Conservation (phyloP, 2,329 filamentous ascomycete genomes). For the Fusarium sp. region DNA sequence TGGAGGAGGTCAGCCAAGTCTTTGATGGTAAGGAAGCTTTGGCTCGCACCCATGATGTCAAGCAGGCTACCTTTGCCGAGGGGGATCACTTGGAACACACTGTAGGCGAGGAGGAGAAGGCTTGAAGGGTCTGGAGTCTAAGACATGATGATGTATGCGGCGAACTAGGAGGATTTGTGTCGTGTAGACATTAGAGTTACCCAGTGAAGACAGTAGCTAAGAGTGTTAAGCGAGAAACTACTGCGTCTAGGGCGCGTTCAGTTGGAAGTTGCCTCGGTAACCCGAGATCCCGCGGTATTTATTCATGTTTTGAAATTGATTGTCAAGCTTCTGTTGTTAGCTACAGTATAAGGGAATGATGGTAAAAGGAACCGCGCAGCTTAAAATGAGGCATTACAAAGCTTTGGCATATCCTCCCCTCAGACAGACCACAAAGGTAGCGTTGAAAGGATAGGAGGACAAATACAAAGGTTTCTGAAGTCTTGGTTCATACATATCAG, state of each 20-base stretch:
- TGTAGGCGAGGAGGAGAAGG: not conserved
- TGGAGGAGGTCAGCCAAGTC: not conserved
- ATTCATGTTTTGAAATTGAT: not conserved
- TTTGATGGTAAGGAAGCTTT: not conserved
- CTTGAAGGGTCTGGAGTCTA: not conserved
- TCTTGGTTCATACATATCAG: no score
- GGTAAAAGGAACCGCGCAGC: not conserved
- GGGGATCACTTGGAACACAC: not conserved
- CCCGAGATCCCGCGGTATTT: not conserved
- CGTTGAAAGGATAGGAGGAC: no score
- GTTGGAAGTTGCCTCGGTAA: not conserved
- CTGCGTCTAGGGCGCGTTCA: not conserved
- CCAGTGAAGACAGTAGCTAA: not conserved
- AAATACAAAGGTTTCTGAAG: no score
- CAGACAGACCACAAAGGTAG: not conserved
- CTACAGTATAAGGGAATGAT: not conserved
- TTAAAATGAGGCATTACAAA: not conserved
- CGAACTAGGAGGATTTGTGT: not conserved
- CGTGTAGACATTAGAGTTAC: not conserved
- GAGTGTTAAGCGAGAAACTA: not conserved
- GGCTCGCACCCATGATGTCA: not conserved
- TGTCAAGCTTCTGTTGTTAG: not conserved
- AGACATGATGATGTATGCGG: not conserved
- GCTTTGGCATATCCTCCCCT: not conserved
- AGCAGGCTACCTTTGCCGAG: not conserved